phyloP scores from a whole-genome alignment of 306 rosid genomes.

The Vigna nakashimae region DNA sequence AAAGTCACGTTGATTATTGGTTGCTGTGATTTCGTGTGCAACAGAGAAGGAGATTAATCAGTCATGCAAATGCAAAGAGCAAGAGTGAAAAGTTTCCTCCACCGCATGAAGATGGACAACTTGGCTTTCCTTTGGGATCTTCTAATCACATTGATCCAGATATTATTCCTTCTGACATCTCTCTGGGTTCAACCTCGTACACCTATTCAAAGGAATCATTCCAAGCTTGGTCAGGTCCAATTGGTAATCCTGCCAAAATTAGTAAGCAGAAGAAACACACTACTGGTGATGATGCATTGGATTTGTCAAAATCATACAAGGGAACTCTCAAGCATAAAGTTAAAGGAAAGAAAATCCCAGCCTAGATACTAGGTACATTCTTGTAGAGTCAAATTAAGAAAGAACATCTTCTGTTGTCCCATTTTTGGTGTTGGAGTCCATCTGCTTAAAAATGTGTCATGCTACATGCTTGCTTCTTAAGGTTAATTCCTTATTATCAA shows the following conservation, averaged over 20 bases:
- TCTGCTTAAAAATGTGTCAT: constrained; percentile 27
- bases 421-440: constrained; percentile 39
- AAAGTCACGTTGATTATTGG: constrained; percentile 4
- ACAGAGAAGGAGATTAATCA: constrained; percentile 88
- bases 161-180: constrained; percentile 67
- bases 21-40: constrained; percentile 43
- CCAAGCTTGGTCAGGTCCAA: constrained; percentile 92
- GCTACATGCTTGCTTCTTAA: constrained; percentile 48
- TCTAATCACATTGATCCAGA: constrained; percentile 88
- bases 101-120: constrained; percentile 90
- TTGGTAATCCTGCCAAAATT: constrained; percentile 60
- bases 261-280: constrained; percentile 67
- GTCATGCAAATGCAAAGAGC: constrained; percentile 93
- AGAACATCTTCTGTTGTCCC: constrained; percentile 35
- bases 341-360: constrained; percentile 70
- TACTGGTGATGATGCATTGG: constrained; percentile 58
- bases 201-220: constrained; percentile 67
- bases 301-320: constrained; percentile 52
- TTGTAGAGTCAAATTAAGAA: constrained; percentile 42
- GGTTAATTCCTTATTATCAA: constrained; percentile 49
- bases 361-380: constrained; percentile 46
- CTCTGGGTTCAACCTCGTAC: constrained; percentile 72
- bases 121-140: constrained; percentile 81
- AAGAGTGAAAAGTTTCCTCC: constrained; percentile 98
- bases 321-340: constrained; percentile 51